phyloP scores from a whole-genome alignment of 2,329 filamentous ascomycete species.

The Cladophialophora chaetospira region DNA sequence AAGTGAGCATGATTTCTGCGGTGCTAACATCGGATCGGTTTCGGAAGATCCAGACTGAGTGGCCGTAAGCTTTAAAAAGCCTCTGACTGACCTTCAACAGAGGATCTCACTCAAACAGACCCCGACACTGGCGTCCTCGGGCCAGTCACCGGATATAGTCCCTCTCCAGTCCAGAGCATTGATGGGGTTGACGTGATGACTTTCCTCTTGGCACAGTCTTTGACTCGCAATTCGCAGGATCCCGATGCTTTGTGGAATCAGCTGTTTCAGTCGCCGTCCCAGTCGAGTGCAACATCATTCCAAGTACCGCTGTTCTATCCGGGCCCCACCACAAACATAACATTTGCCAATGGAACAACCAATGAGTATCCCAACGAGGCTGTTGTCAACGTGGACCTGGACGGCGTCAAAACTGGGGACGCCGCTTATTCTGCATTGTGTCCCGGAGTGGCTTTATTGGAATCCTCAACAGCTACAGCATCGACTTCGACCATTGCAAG shows the following conservation, averaged over 20 bases:
- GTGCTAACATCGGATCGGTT: too few relatives aligned
- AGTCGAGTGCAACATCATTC: background rate
- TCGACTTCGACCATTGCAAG: slow-evolving; percentile 4
- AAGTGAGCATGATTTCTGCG: too few relatives aligned
- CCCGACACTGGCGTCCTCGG: background rate
- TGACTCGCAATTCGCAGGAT: slow-evolving; percentile 31
- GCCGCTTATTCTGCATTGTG: slow-evolving; percentile 27
- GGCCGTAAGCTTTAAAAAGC: slow-evolving; percentile 1
- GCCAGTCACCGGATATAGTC: slow-evolving; percentile 24
- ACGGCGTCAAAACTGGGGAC: slow-evolving; percentile 34
- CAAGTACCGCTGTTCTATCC: slow-evolving; percentile 32
- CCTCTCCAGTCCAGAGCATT: slow-evolving; percentile 37
- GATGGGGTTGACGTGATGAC: slow-evolving; percentile 36
- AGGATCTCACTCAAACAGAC: slow-evolving; percentile 20
- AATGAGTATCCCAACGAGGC: slow-evolving; percentile 34
- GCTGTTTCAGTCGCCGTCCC: slow-evolving; percentile 34
- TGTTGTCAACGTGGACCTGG: slow-evolving; percentile 17
- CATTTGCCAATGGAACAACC: slow-evolving; percentile 39
- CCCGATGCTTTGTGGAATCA: slow-evolving; percentile 39
- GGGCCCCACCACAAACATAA: slow-evolving; percentile 35
- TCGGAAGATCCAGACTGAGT: background rate
- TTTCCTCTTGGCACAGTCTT: slow-evolving; percentile 34
- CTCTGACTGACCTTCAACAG: slow-evolving; percentile 13
- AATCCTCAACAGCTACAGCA: background rate
- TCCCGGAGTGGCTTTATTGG: slow-evolving; percentile 3